Evolutionary conservation across 176 grass and related monocot genomes (phyloP).

Genomic region (Chrysopogon serrulatus): DNA sequence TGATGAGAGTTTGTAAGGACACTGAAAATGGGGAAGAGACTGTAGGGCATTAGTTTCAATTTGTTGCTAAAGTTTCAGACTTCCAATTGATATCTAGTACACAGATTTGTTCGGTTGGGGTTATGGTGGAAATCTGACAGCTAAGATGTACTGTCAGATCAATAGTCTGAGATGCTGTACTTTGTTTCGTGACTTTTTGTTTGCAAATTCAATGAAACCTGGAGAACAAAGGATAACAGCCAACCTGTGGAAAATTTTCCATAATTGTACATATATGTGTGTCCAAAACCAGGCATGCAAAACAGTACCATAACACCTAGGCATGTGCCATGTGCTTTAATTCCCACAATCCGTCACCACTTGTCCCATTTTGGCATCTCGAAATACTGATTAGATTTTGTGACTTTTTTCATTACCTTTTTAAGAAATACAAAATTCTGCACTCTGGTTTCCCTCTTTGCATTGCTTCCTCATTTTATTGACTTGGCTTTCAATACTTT

Average conservation of each 20-base stretch:
- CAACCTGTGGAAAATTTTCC: not conserved
- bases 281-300: not conserved
- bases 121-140: not conserved
- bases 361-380: slow-evolving; percentile 1
- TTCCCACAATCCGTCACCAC: not conserved
- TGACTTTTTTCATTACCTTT: not conserved
- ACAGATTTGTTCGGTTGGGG: not conserved
- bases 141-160: not conserved
- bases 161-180: not conserved
- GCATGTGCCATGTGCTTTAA: slow-evolving; percentile 2
- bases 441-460: not conserved
- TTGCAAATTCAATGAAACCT: not conserved
- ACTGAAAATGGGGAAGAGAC: not conserved
- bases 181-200: not conserved
- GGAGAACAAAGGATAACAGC: not conserved
- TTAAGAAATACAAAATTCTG: not conserved
- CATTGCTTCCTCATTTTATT: not conserved
- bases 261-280: not conserved
- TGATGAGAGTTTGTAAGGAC: not conserved
- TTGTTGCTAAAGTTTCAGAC: not conserved
- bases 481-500: not conserved
- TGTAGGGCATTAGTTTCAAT: not conserved
- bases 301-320: not conserved
- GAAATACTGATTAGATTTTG: not conserved
- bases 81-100: not conserved